A percentile compares a stretch with the other conserved stretches of the same genome.
Evolutionary conservation across 768 basidiomycete species (phyloP).

Genomic region (Omphalotus guepiniiformis): DNA sequence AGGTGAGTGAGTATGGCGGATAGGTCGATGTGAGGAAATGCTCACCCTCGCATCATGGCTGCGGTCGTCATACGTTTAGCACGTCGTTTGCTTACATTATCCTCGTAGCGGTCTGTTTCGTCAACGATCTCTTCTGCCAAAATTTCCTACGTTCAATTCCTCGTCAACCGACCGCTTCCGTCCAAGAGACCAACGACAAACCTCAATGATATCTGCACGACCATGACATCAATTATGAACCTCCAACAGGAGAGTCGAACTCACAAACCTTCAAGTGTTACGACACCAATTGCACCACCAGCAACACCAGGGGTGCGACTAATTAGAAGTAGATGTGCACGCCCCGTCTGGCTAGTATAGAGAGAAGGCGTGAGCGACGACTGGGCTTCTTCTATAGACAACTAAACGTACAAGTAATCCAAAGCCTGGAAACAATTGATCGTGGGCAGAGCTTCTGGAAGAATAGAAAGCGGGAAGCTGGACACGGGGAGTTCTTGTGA

Average conservation of each 20-base stretch:
- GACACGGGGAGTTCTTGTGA: constrained; percentile 71
- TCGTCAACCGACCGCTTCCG: neutral
- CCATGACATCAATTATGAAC: neutral
- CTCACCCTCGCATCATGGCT: constrained; percentile 75
- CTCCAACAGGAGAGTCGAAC: neutral
- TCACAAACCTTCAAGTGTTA: constrained; percentile 74
- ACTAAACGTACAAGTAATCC: constrained; percentile 72
- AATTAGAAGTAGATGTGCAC: constrained; percentile 87
- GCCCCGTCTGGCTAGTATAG: constrained; percentile 75
- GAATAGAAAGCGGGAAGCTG: constrained; percentile 69
- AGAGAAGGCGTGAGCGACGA: neutral
- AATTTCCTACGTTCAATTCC: constrained; percentile 70
- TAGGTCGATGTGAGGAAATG: constrained; percentile 2
- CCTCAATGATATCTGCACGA: constrained; percentile 70
- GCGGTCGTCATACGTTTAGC: constrained; percentile 72
- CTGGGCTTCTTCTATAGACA: neutral
- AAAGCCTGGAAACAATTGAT: constrained; percentile 95
- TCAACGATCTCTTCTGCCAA: constrained; percentile 95
- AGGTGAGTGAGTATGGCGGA: neutral
- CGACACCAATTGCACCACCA: constrained; percentile 86
- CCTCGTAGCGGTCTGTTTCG: constrained; percentile 88
- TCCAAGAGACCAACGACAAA: constrained; percentile 17
- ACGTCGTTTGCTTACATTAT: constrained; percentile 74
- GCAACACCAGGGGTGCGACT: constrained; percentile 76
- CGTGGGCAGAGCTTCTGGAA: constrained; percentile 84